A percentile compares a stretch with the other conserved stretches of the same genome.
Conservation (phyloP, 768 basidiomycete species). For the Tephrocybe sp. region DNA sequence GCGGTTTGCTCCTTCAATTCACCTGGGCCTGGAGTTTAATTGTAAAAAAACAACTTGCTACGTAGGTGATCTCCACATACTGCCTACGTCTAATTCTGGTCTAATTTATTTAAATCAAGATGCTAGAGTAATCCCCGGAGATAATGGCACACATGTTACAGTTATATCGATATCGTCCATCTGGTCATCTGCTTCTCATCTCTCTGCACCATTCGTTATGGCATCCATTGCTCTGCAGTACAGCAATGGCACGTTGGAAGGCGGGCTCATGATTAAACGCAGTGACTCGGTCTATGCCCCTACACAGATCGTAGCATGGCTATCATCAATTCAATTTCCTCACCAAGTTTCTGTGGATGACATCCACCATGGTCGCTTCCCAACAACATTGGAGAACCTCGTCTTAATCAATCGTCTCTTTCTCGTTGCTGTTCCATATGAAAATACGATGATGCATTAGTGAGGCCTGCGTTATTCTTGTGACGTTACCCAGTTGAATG, state of each 20-base stretch:
- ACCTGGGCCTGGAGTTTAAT: too few relatives aligned
- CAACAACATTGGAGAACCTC: constrained; percentile 14
- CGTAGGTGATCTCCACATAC: too few relatives aligned
- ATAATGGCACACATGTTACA: too few relatives aligned
- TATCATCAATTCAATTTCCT: constrained; percentile 9
- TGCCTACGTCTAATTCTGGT: too few relatives aligned
- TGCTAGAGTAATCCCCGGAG: too few relatives aligned
- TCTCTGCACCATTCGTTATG: constrained; percentile 1
- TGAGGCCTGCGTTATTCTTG: background rate
- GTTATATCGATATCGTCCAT: too few relatives aligned
- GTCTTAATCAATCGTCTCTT: constrained; percentile 12
- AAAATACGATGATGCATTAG: constrained; percentile 18
- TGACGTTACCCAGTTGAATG: background rate
- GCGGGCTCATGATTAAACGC: background rate
- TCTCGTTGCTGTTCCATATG: constrained; percentile 14
- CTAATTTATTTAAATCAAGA: too few relatives aligned
- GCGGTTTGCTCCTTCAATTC: too few relatives aligned
- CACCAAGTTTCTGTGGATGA: constrained; percentile 10
- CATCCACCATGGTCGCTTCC: constrained; percentile 10
- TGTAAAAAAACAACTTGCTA: too few relatives aligned
- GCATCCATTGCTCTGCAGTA: background rate
- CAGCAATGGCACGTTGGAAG: constrained; percentile 4
- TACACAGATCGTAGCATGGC: constrained; percentile 6
- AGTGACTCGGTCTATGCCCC: constrained; percentile 6
- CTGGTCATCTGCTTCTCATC: background rate